Evolutionary conservation across 75 land plant species (phyloP).

Genomic region (Chamaecyparis obtusa): DNA sequence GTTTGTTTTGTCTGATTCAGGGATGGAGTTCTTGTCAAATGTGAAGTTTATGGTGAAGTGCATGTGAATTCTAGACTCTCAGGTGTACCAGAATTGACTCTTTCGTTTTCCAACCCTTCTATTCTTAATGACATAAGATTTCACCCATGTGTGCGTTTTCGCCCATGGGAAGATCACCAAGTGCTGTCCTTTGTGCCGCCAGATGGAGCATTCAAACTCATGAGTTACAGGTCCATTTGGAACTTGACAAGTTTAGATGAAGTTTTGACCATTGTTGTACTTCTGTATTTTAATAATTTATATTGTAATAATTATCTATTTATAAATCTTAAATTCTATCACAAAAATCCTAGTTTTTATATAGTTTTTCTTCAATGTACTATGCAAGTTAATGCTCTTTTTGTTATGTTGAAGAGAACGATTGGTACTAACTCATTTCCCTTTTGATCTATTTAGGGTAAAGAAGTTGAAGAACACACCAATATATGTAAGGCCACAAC

Average conservation of each 20-base stretch:
- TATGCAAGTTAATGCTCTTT: too few species aligned
- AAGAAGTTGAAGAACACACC: constrained; percentile 71
- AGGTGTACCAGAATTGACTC: constrained; percentile 85
- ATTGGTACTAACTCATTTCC: neutral
- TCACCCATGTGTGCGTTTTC: constrained; percentile 91
- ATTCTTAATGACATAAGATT: constrained; percentile 88
- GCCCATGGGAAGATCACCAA: constrained; percentile 89
- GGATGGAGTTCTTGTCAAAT: constrained; percentile 79
- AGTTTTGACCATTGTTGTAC: neutral
- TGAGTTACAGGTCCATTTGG: constrained; percentile 85
- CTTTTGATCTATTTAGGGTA: constrained; percentile 31
- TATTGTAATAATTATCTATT: neutral
- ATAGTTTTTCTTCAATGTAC: neutral
- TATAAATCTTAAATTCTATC: neutral
- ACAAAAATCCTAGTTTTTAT: neutral
- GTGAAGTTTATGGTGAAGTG: constrained; percentile 94
- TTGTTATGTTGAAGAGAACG: neutral
- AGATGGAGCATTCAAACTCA: constrained; percentile 96
- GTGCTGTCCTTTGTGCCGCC: constrained; percentile 91
- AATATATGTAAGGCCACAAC: constrained; percentile 88
- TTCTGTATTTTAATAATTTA: neutral
- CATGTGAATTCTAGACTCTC: constrained; percentile 75
- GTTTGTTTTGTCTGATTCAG: constrained; percentile 29
- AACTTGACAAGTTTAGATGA: neutral
- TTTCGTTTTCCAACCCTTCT: constrained; percentile 80